Conservation (phyloP, 257 asterid species). For the Nicotiana sylvestris region DNA sequence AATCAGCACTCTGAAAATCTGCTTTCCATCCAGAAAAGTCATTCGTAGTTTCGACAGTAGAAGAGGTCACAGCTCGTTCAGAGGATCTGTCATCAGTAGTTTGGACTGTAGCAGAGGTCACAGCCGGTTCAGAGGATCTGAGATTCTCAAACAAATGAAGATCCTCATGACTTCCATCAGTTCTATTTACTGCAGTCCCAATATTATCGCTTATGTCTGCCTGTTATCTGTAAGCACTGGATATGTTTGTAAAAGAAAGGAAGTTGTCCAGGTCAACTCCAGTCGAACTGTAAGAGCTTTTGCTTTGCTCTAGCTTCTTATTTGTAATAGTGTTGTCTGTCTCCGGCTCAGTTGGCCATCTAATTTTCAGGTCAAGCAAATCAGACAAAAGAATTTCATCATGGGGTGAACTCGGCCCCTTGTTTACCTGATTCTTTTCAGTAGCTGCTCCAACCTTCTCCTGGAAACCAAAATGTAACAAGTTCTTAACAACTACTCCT, state of each 20-base stretch:
- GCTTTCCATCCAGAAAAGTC: slow-evolving; percentile 77
- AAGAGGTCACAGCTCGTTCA: slow-evolving; percentile 34
- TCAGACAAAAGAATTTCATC: slow-evolving; percentile 48
- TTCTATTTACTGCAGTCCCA: slow-evolving; percentile 24
- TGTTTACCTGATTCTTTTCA: slow-evolving; percentile 35
- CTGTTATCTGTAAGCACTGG: slow-evolving; percentile 31
- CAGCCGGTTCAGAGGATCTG: slow-evolving; percentile 39
- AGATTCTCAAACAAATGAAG: slow-evolving; percentile 46
- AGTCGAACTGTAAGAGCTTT: slow-evolving; percentile 30
- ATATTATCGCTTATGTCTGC: slow-evolving; percentile 18
- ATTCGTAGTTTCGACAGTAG: slow-evolving; percentile 20
- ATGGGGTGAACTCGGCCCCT: slow-evolving; percentile 43
- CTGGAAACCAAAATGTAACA: slow-evolving; percentile 39
- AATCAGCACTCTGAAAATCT: slow-evolving; percentile 59
- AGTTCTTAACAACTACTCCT: not conserved
- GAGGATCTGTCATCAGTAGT: slow-evolving; percentile 28
- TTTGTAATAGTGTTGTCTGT: slow-evolving; percentile 28
- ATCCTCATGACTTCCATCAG: slow-evolving; percentile 35
- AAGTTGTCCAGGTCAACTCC: slow-evolving; percentile 63
- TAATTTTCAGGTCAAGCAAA: slow-evolving; percentile 50
- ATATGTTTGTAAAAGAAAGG: slow-evolving; percentile 36
- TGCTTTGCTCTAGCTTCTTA: slow-evolving; percentile 32
- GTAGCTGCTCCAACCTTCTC: slow-evolving; percentile 51
- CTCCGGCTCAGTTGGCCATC: slow-evolving; percentile 48
- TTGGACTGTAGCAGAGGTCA: slow-evolving; percentile 25